Conservation (phyloP, 2,329 filamentous ascomycete species). For the Leptodontidium sp. region DNA sequence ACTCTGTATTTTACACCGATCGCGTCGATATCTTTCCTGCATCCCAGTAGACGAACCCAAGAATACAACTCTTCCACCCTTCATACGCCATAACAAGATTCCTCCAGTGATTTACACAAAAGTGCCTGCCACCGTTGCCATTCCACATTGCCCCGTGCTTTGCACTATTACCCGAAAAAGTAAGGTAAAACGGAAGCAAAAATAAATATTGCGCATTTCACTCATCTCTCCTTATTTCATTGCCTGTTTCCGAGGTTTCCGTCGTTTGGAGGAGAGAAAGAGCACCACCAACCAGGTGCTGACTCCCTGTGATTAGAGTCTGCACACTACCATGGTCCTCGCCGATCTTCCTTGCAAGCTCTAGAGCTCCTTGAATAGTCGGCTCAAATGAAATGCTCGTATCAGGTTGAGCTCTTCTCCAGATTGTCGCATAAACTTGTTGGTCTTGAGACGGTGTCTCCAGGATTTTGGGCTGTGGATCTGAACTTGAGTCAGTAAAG, state of each 20-base stretch:
- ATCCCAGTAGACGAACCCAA: not conserved
- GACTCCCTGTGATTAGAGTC: slow-evolving; percentile 20
- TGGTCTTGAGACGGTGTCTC: slow-evolving; percentile 11
- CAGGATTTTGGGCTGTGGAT: slow-evolving; percentile 9
- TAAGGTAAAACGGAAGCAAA: not conserved
- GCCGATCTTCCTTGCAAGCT: slow-evolving; percentile 18
- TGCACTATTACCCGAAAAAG: slow-evolving; percentile 2
- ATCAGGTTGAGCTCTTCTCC: slow-evolving; percentile 22
- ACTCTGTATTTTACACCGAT: slow-evolving; percentile 15
- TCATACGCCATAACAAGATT: slow-evolving; percentile 5
- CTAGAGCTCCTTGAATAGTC: slow-evolving; percentile 18
- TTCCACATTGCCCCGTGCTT: slow-evolving; percentile 5
- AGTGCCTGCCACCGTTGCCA: not conserved
- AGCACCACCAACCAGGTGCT: slow-evolving; percentile 20
- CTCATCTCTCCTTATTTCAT: slow-evolving; percentile 8
- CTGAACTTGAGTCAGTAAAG: slow-evolving; percentile 1
- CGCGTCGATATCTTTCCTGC: slow-evolving; percentile 13
- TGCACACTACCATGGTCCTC: slow-evolving; percentile 5
- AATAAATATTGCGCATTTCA: slow-evolving; percentile 1
- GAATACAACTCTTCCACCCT: slow-evolving; percentile 7
- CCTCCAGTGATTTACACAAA: slow-evolving; percentile 1
- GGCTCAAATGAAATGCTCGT: slow-evolving; percentile 10
- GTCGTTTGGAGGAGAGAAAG: slow-evolving; percentile 9
- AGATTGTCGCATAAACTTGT: slow-evolving; percentile 16
- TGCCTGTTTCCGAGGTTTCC: not conserved